Base-by-base conservation (phyloP, 306 rosid species). In the Vigna reflexopilosa region DNA sequence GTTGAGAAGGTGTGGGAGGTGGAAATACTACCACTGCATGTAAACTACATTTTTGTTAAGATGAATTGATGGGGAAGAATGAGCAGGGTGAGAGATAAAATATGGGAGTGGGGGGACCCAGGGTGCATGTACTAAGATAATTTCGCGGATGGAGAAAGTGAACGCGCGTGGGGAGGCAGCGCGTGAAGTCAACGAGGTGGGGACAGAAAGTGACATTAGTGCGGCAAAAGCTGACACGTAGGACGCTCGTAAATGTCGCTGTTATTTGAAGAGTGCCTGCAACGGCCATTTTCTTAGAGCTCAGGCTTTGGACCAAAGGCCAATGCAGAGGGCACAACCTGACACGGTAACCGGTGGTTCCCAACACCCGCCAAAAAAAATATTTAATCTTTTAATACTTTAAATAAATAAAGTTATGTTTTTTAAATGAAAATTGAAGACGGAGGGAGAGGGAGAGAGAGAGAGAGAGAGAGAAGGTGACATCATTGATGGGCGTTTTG, bases 231-330 rank as follows among this genome's bases (percentile, higher is more conserved):
- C 91, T 84, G 94, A 90, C 93, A 87, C 93, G 97, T 90, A 45
- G 82, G 90, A 88, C 97, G 86, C 91, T 89, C 90, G 94, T 90
- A 88, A 91, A 85, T 90, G 98, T 88, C 90, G 95, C 92, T 88
- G 91, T 86, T 89, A 58, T 79, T 32, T 80, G 77, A 42, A 77
- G 76, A 83, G 82, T 75, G 70, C 75, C 82, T 81, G 89, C 76
- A 83, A 83, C 87, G 87, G 85, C 89, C 84, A 80, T 62, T 69
- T 38, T 74, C 66, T 69, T 24, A 71, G 70, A 67, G 45, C 26
- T 54, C 38, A 67, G 61, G 24, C 66, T 81, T 86, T 62, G 20
- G 51, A 61, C 82, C 86, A 78, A 81, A 75, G 56, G 80, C 28
- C 76, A 81, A 67, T 38, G 44, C 70, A 38, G 1, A 9, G 4